Evolutionary conservation across 2,329 filamentous ascomycete species (phyloP), one percentile per base, ranked within the genome.

Genomic region (Fusarium torulosum): DNA sequence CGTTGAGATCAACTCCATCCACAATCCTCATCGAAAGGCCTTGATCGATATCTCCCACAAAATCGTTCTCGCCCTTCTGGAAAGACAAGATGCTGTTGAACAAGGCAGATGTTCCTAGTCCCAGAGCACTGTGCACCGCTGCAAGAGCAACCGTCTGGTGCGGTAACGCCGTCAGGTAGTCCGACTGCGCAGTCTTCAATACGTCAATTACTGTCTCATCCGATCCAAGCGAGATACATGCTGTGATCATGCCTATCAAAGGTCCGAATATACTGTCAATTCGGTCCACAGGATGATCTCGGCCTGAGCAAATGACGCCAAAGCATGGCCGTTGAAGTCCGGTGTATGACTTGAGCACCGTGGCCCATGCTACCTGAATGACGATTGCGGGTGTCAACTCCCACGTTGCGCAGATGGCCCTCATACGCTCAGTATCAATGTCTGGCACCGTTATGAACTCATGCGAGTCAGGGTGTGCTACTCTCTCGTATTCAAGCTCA

Each of bases 221-320:
- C 35, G 35, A n/a, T 5, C 38, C 40, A 21, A 83, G 66, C 55
- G 76, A 71, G 6, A 86, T 76, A 7, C 82, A 80, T 59, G 81
- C 85, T 44, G 85, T 81, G 4, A 88, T 78, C 80, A 87, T 86
- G 53, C 85, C 86, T 59, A 87, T 83, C 46, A 86, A 84, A 11
- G 81, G 78, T 0, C 86, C 86, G 13, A 84, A 79, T 3, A 84
- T 80, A 4, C 82, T 77, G 4, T 82, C 78, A 13, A 87, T 82
- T 1, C 80, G 79, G 4, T 78, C 74, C 1, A 88, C 76, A 1
- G 83, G 80, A 6, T 82, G 78, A 60, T 88, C 85, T 15, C 86
- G 79, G 3, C 86, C 86, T 0, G 84, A 84, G 5, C 84, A 74
- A 0, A 86, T 79, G 55, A 86, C 84, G 2, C 85, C 86, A 60